Conservation (phyloP, 2,329 filamentous ascomycete genomes). For the Amphichorda felina region DNA sequence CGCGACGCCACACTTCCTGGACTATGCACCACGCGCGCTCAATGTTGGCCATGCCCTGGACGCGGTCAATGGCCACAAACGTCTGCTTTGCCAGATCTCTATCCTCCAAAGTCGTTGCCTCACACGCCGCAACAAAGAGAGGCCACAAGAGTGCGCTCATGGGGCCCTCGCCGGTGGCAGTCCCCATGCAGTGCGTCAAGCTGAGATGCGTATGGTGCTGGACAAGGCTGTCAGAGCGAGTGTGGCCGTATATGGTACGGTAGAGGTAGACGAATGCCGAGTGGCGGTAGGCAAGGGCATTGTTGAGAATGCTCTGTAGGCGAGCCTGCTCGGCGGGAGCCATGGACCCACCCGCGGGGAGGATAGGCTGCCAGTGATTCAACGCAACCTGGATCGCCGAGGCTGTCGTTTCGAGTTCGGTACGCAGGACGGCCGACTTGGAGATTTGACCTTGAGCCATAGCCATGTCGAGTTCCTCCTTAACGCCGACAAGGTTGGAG, state of each 20-base stretch:
- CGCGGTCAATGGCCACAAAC: slow-evolving; percentile 39
- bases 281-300: slow-evolving; percentile 48
- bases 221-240: slow-evolving; percentile 34
- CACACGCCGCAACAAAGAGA: slow-evolving; percentile 50
- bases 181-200: slow-evolving; percentile 40
- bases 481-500: slow-evolving; percentile 40
- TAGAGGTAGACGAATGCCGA: slow-evolving; percentile 47
- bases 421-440: slow-evolving; percentile 33
- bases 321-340: slow-evolving; percentile 21
- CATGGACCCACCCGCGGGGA: slow-evolving; percentile 21
- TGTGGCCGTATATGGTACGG: slow-evolving; percentile 37
- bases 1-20: slow-evolving; percentile 47
- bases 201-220: slow-evolving; percentile 39
- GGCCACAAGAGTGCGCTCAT: slow-evolving; percentile 56
- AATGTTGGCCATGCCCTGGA: slow-evolving; percentile 57
- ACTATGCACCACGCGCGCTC: slow-evolving; percentile 48
- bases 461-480: slow-evolving; percentile 36
- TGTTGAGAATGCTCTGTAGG: slow-evolving; percentile 43
- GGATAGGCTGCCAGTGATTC: slow-evolving; percentile 39
- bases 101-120: slow-evolving; percentile 38
- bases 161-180: slow-evolving; percentile 42
- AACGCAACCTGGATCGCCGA: slow-evolving; percentile 44
- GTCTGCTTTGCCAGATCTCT: slow-evolving; percentile 35
- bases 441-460: slow-evolving; percentile 25
- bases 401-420: slow-evolving; percentile 37